phyloP scores from a whole-genome alignment of 2,329 filamentous ascomycete genomes.

The Calycina marina region DNA sequence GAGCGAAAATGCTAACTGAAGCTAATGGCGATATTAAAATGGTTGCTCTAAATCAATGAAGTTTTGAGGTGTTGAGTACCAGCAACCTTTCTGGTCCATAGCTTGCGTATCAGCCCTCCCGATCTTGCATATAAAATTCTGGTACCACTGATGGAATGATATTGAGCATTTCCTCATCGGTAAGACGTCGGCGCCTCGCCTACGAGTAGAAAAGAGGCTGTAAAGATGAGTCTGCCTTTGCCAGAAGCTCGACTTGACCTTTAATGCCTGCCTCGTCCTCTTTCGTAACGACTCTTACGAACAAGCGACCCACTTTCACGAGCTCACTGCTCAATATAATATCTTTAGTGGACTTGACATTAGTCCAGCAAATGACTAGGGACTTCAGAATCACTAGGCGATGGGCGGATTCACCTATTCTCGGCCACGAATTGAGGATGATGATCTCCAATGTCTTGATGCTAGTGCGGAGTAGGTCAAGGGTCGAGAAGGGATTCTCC shows the following conservation, averaged over 20 bases:
- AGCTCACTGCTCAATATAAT: slow-evolving; percentile 12
- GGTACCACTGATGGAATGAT: too few species aligned
- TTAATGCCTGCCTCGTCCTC: not conserved
- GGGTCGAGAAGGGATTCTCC: slow-evolving; percentile 51
- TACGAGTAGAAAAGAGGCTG: not conserved
- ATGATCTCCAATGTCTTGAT: slow-evolving; percentile 36
- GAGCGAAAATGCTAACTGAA: too few species aligned
- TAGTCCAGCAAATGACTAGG: slow-evolving; percentile 47
- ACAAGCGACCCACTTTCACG: slow-evolving; percentile 10
- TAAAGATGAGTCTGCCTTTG: not conserved
- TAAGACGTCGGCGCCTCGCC: too few species aligned
- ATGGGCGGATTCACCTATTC: slow-evolving; percentile 39
- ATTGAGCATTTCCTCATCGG: too few species aligned
- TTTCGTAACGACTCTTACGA: slow-evolving; percentile 12
- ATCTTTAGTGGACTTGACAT: slow-evolving; percentile 14
- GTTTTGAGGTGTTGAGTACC: too few species aligned
- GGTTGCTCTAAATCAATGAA: too few species aligned
- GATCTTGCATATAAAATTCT: too few species aligned
- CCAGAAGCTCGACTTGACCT: not conserved
- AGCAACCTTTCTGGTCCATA: too few species aligned
- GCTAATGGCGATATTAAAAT: too few species aligned
- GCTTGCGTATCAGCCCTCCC: too few species aligned
- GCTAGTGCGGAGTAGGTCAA: slow-evolving; percentile 36
- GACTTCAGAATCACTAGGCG: slow-evolving; percentile 48
- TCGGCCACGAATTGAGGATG: slow-evolving; percentile 53